Evolutionary conservation across 225 moss, liverwort and hornwort species (phyloP), one percentile per base, ranked within the genome.

Genomic region (Bryum argenteum): DNA sequence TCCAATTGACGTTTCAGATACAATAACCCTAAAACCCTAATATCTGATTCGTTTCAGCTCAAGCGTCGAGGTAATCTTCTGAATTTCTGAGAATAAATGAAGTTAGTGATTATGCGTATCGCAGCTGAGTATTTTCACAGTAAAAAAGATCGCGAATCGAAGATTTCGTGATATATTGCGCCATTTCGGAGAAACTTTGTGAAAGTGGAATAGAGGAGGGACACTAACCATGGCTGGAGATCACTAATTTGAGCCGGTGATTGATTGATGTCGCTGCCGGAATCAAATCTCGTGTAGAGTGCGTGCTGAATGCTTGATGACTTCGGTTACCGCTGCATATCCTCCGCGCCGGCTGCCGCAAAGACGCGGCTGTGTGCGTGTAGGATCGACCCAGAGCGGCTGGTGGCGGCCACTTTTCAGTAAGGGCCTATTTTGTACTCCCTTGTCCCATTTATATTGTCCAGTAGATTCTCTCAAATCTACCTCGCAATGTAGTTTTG

Each of bases 1-100:
- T 26, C 4, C 2, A 2, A 2, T 4, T 26, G 4, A 26, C 26
- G 2, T 2, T 2, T 13, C 1, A 56, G 62, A 22, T 16, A 1
- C 3, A 26, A 62, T 19, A 58, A 77, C 64, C 33, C 61, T 61
- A 66, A 61, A 77, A 81, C 65, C 82, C 66, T 78, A 82, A 66
- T 65, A 58, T 39, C 15, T 19, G 9, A 1, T 50, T 24, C 0
- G 17, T 23, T 72, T 54, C 61, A 70, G 42, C 26, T 65, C 21
- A 43, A 71, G 56, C 26, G 11, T 61, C 61, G 14, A 16, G 24
- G 23, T 28, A 19, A 8, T 1, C 8, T 54, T 33, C 47, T 15
- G 20, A 41, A 43, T 20, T 41, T 8, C 13, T 3, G 12, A 0
- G 1, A 6, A 1, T n/a, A 22, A 41, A 20, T 1, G 17, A 10